Conservation (phyloP, 495 filamentous ascomycete genomes). For the Penicillium chermesinum region DNA sequence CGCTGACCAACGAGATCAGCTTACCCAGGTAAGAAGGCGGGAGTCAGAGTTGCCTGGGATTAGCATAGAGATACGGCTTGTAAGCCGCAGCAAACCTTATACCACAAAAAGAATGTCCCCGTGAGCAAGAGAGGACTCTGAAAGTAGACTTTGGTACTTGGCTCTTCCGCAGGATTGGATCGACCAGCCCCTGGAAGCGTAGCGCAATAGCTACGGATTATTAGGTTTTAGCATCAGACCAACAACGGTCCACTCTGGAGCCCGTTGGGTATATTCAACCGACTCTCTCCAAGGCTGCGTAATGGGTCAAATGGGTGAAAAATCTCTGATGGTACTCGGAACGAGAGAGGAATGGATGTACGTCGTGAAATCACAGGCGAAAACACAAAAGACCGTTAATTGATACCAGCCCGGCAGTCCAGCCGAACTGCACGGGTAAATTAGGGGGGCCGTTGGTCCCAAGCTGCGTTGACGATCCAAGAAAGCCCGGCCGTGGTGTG, state of each 20-base stretch:
- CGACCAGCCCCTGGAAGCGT: background rate
- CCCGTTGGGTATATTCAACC: too few species aligned
- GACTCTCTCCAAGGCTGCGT: too few species aligned
- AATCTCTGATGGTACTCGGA: too few species aligned
- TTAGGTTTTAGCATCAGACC: too few species aligned
- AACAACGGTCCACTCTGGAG: background rate
- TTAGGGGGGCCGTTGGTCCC: slow-evolving; percentile 21
- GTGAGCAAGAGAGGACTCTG: background rate
- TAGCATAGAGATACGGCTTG: too few species aligned
- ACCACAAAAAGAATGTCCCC: background rate
- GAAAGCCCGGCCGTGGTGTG: slow-evolving; percentile 11
- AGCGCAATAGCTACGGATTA: background rate
- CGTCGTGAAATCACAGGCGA: too few species aligned
- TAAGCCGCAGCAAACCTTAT: background rate
- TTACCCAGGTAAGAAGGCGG: too few species aligned
- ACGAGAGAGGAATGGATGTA: too few species aligned
- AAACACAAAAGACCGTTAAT: slow-evolving; percentile 1
- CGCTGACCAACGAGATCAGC: too few species aligned
- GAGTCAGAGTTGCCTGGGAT: too few species aligned
- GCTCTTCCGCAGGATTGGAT: background rate
- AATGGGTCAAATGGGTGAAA: too few species aligned
- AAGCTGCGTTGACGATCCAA: slow-evolving; percentile 23
- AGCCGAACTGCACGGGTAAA: slow-evolving; percentile 15
- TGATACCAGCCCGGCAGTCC: background rate
- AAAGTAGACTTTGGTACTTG: background rate